Percentiles rank a stretch among this genome's conserved stretches.
phyloP scores from a whole-genome alignment of 805 yeast genomes.

The Debaryomyces castellii region DNA sequence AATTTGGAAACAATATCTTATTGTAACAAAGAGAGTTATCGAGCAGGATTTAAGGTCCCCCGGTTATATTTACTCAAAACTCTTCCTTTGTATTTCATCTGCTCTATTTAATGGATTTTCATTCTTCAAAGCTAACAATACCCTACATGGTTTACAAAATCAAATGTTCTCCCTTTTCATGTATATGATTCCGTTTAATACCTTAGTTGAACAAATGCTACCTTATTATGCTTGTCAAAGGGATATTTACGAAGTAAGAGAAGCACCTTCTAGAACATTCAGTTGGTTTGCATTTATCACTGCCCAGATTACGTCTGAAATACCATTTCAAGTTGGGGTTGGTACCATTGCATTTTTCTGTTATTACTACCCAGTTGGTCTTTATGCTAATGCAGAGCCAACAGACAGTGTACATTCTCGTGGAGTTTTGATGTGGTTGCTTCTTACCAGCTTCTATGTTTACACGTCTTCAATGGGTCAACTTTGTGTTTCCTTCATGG shows the following conservation, averaged over 20 bases:
- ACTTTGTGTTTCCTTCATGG: constrained; percentile 26
- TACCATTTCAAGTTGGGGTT: constrained; percentile 45
- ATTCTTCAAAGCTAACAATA: constrained; percentile 60
- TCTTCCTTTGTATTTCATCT: constrained; percentile 51
- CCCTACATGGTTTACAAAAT: constrained; percentile 65
- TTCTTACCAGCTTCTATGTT: constrained; percentile 22
- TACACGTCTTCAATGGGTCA: constrained; percentile 30
- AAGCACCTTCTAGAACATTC: constrained; percentile 44
- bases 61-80: constrained; percentile 59
- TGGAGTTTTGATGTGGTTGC: constrained; percentile 40
- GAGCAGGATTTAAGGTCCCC: constrained; percentile 57
- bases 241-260: constrained; percentile 48
- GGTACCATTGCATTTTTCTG: constrained; percentile 42
- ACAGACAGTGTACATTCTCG: constrained; percentile 37
- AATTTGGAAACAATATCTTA: constrained; percentile 28
- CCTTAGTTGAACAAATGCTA: constrained; percentile 41
- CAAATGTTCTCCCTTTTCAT: constrained; percentile 55
- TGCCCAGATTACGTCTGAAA: constrained; percentile 45
- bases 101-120: constrained; percentile 72
- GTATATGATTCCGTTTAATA: constrained; percentile 38
- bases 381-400: constrained; percentile 50
- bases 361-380: constrained; percentile 63
- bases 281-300: constrained; percentile 42
- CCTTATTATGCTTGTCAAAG: constrained; percentile 45
- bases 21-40: constrained; percentile 24